A percentile compares a stretch with the other conserved stretches of the same genome.
Evolutionary conservation across 1,139 yeast genomes (phyloP).

Genomic region (Yamadazyma diospyri): DNA sequence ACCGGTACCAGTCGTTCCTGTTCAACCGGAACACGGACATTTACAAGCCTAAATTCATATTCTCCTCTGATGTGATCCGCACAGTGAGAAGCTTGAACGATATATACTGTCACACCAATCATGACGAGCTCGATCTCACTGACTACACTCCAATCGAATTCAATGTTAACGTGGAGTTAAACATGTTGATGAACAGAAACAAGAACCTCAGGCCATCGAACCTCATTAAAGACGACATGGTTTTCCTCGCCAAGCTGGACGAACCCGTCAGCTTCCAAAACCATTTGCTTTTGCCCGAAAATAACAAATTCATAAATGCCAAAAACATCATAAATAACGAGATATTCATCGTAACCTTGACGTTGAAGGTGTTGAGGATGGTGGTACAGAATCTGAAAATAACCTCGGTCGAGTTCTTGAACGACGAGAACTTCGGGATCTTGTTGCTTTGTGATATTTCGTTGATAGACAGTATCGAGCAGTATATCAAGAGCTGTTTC

Average conservation of each 20-base stretch:
- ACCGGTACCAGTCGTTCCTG: slow-evolving; percentile 15
- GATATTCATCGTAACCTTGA: slow-evolving; percentile 32
- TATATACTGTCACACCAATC: no score
- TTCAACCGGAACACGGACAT: slow-evolving; percentile 20
- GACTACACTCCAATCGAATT: no score
- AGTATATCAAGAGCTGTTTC: slow-evolving; percentile 21
- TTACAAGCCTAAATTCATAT: slow-evolving; percentile 38
- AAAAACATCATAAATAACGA: slow-evolving; percentile 19
- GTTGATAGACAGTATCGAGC: slow-evolving; percentile 26
- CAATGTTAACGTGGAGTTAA: slow-evolving; percentile 34
- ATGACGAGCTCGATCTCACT: no score
- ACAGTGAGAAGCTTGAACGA: slow-evolving; percentile 15
- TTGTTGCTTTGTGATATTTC: slow-evolving; percentile 27
- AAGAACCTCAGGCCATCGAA: slow-evolving; percentile 28
- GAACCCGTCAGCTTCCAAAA: slow-evolving; percentile 8
- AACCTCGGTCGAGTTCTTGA: slow-evolving; percentile 23
- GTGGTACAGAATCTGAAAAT: slow-evolving; percentile 12
- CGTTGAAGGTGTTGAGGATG: slow-evolving; percentile 23
- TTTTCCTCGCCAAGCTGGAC: slow-evolving; percentile 30
- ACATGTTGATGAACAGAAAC: slow-evolving; percentile 31
- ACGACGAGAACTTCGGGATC: slow-evolving; percentile 32
- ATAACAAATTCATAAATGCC: slow-evolving; percentile 9
- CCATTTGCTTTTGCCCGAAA: slow-evolving; percentile 9
- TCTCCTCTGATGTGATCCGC: slow-evolving; percentile 34
- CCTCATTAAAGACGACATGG: slow-evolving; percentile 31